Conservation (phyloP, 306 rosid species). For the Trichosanthes cucumerina region DNA sequence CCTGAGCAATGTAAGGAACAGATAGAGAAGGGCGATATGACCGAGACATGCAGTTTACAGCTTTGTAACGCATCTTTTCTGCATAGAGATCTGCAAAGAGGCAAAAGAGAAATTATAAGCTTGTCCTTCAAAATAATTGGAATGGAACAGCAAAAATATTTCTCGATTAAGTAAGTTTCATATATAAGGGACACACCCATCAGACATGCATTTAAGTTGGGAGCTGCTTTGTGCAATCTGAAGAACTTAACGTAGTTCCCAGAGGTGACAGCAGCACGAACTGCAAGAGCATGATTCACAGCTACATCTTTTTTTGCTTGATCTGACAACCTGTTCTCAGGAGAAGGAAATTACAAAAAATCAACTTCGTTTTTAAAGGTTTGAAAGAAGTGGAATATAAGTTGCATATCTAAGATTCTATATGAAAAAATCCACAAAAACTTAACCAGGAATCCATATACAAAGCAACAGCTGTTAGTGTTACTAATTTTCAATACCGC, state of each 20-base stretch:
- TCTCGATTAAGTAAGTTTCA: not conserved
- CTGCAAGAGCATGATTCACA: constrained; percentile 90
- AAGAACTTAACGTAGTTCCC: constrained; percentile 81
- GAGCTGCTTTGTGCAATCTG: constrained; percentile 82
- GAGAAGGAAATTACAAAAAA: constrained; percentile 18
- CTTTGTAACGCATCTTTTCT: constrained; percentile 92
- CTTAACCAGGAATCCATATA: not conserved
- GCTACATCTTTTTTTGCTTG: constrained; percentile 70
- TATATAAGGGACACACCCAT: constrained; percentile 54
- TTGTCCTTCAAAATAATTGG: not conserved
- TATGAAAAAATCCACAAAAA: not conserved
- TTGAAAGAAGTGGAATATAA: not conserved
- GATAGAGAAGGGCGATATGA: constrained; percentile 87
- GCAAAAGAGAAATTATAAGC: not conserved
- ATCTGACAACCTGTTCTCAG: constrained; percentile 48
- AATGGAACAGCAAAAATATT: not conserved
- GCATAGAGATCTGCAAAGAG: constrained; percentile 63
- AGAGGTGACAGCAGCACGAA: constrained; percentile 83
- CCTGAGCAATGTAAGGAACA: constrained; percentile 66
- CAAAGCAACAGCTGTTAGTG: not conserved
- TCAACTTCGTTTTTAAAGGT: not conserved
- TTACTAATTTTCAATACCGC: not conserved
- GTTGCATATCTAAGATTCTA: not conserved
- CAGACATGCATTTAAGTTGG: constrained; percentile 74
- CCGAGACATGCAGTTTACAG: constrained; percentile 86